Conservation (phyloP, 225 moss, liverwort and hornwort species). For the Bryoerythrophyllum caledonicum region DNA sequence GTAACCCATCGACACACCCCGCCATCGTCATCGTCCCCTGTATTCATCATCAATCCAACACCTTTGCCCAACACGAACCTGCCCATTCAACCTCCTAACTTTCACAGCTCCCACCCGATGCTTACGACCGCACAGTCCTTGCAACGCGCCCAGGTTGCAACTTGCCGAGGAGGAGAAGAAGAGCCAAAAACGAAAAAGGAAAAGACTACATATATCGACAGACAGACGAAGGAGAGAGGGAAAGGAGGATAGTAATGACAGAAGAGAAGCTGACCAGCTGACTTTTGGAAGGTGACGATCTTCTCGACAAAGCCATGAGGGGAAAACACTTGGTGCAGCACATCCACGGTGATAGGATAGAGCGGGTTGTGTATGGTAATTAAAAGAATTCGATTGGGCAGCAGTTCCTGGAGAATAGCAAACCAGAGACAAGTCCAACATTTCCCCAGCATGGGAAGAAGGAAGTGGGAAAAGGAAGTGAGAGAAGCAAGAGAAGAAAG, state of each 20-base stretch:
- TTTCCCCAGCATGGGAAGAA: constrained; percentile 69
- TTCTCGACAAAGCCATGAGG: constrained; percentile 99
- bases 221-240: constrained; percentile 14
- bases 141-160: constrained; percentile 13
- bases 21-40: neutral
- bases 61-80: neutral
- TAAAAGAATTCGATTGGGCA: constrained; percentile 99
- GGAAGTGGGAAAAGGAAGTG: constrained; percentile 65
- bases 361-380: constrained; percentile 99
- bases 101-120: neutral
- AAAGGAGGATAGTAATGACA: constrained; percentile 71
- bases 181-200: neutral
- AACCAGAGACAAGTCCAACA: constrained; percentile 75
- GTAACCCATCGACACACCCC: neutral
- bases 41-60: neutral
- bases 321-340: constrained; percentile 99
- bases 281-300: constrained; percentile 99
- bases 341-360: constrained; percentile 99
- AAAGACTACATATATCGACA: neutral
- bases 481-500: constrained; percentile 69
- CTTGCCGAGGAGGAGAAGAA: constrained; percentile 30
- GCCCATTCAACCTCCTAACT: constrained; percentile 10
- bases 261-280: constrained; percentile 99
- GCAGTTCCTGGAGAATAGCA: constrained; percentile 99
- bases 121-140: neutral